Evolutionary conservation across 2,329 filamentous ascomycete species (phyloP), one percentile per base, ranked within the genome.

Genomic region (Mycosphaerelloides madeirae): DNA sequence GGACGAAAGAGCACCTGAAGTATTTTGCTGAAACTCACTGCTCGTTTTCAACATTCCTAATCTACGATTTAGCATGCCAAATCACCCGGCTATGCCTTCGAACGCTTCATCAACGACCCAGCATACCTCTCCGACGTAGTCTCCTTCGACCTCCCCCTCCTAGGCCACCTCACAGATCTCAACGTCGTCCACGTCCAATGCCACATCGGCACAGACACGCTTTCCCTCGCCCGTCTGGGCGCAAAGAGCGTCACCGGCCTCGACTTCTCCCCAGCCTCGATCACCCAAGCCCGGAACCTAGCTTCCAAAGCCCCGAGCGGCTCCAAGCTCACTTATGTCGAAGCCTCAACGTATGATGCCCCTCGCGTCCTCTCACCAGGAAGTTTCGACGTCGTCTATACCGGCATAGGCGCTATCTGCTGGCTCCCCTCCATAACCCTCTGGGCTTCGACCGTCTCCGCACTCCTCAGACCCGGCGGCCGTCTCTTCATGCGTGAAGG

Each of bases 201-300:
- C 43, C 50, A 55, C 32, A 55, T 57, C 31, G 54, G 46, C 9
- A 55, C 54, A 16, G 52, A 56, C 42, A 55, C 54, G 7, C 52
- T 56, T 7, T 56, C 54, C 1, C 48, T 56, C 7, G 49, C 49
- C 6, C 47, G 54, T n/a, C 46, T 41, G 4, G 54, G 54, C 11
- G 52, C 54, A 12, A 43, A 41, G 2, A 39, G 34, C 13, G 54
- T 56, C 22, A 31, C 37, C 13, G 54, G 52, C n/a, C 46, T 56
- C 2, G 54, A 56, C 25, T 50, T 56, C 39, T 50, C 46, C 31
- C 19, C 47, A 8, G 52, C 45, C 4, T 44, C 49, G 5, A 31
- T 56, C 11, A 22, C 18, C 9, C 43, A 46, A 37, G 54, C 49
- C 11, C 43, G 41, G 13, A 8, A 45, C 3, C 35, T 56, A 8